Evolutionary conservation across 139 green algal species (phyloP), one percentile per base, ranked within the genome.

Genomic region (Asterochloris sp.): DNA sequence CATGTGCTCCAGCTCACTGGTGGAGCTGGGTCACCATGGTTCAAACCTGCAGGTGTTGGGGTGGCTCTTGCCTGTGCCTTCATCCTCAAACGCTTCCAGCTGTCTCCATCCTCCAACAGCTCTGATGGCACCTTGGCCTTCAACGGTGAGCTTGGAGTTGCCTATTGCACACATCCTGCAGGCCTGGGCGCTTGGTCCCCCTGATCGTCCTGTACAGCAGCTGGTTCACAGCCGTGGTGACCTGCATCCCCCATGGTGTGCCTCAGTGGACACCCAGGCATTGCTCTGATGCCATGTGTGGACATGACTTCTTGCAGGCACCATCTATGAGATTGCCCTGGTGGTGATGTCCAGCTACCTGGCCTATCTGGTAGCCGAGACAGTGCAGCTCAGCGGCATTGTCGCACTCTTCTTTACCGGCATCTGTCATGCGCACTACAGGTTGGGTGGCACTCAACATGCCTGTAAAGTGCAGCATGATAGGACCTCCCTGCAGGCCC

Each of bases 351-450:
- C 89, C 47, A 89, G 87, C 26, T 92, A 92, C 69, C 62, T 91
- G 60, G 82, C 89, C 14, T 97, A 96, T 86, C 88, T 95, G 80
- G 26, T 91, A 13, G 92, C 94, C 54, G 94, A 97, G 83, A 73
- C 73, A n/a, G 26, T 83, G 27, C 26, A 77, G 68, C 76, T 86
- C 63, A 78, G 28, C 0, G 88, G 88, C 75, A 91, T 91, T 69
- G 88, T 91, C 62, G 83, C 88, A 15, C 86, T 91, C 38, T 91
- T 91, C 83, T 91, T 91, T 80, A 82, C 88, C 16, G 91, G 91
- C 74, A 91, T 95, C 61, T 89, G 76, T 79, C 90, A 94, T 78
- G 84, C 88, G 10, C 91, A 95, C 85, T 95, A 95, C 78, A 54
- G 38, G 38, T 54, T 54, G 38, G 38, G 4, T 54, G 38, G 38